These are phyloP conservation scores for Chlamydomonas reinhardtii DNA, from an alignment of 163 green algal genomes.

Conservation along the genomic window DNA sequence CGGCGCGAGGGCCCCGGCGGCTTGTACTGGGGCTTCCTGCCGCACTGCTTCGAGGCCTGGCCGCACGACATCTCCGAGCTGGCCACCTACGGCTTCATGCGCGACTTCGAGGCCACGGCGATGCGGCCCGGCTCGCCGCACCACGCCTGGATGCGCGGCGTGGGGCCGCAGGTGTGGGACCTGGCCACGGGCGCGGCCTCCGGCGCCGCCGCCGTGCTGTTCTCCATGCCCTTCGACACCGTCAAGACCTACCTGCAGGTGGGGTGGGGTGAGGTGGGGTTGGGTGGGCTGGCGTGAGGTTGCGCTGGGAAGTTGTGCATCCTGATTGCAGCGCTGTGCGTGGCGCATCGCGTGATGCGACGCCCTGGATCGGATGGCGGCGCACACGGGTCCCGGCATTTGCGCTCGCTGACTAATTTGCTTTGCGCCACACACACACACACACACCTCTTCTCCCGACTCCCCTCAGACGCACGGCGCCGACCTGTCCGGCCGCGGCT, in stretches of 20 bases:
- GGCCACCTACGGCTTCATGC: conserved; percentile 52
- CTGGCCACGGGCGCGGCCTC: conserved; percentile 72
- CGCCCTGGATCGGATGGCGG: too few relatives aligned
- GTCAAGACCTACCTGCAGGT: conserved; percentile 76
- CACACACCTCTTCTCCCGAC: too few relatives aligned
- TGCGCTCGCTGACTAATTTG: too few relatives aligned
- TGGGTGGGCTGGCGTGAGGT: too few relatives aligned
- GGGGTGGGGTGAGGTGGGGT: background rate
- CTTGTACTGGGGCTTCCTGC: conserved; percentile 75
- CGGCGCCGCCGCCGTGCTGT: conserved; percentile 74
- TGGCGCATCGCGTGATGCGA: too few relatives aligned
- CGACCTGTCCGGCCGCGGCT: conserved; percentile 40
- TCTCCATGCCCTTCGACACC: conserved; percentile 82
- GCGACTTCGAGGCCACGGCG: conserved; percentile 14
- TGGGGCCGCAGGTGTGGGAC: conserved; percentile 54
- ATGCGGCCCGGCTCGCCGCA: background rate
- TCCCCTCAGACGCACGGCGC: conserved; percentile 68
- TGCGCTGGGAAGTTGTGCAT: background rate
- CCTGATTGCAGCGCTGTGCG: too few relatives aligned
- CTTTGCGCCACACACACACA: too few relatives aligned
- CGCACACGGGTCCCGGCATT: too few relatives aligned
- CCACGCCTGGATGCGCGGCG: background rate
- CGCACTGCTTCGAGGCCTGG: conserved; percentile 77
- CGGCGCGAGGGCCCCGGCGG: conserved; percentile 52
- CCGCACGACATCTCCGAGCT: conserved; percentile 83